Conservation (phyloP, 768 basidiomycete genomes). For the Terana coerulea region DNA sequence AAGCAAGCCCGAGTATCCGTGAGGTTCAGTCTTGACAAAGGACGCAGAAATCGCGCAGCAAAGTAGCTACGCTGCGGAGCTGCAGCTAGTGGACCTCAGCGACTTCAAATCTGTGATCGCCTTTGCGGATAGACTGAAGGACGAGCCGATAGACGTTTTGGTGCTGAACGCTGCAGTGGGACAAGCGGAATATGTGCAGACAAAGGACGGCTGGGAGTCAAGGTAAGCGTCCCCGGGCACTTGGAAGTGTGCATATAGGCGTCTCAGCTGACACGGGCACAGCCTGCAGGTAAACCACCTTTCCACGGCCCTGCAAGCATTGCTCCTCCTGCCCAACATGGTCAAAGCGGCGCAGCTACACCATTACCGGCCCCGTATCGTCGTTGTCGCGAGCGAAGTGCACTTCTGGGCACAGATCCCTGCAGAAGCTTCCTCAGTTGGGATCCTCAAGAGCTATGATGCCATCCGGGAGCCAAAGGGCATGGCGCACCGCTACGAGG, state of each 20-base stretch:
- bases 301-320: slow-evolving; percentile 34
- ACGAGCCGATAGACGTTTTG: slow-evolving; percentile 24
- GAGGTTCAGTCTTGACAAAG: neutral
- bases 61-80: slow-evolving; percentile 15
- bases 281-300: slow-evolving; percentile 50
- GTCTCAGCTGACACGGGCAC: neutral
- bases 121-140: slow-evolving; percentile 21
- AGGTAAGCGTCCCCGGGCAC: slow-evolving; percentile 17
- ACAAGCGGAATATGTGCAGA: slow-evolving; percentile 21
- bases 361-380: slow-evolving; percentile 18
- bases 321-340: slow-evolving; percentile 42
- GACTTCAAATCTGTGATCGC: slow-evolving; percentile 22
- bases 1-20: neutral
- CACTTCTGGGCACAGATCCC: slow-evolving; percentile 25
- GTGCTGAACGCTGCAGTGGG: slow-evolving; percentile 26
- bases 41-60: slow-evolving; percentile 23
- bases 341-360: slow-evolving; percentile 31
- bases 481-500: slow-evolving; percentile 6
- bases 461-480: neutral
- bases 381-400: slow-evolving; percentile 40
- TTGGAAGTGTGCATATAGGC: neutral
- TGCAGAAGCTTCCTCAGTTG: neutral
- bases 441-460: slow-evolving; percentile 19
- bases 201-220: slow-evolving; percentile 27
- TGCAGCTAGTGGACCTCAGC: slow-evolving; percentile 25